Evolutionary conservation across 257 asterid species (phyloP), one percentile per base, ranked within the genome.

Genomic region (Misopates orontium): DNA sequence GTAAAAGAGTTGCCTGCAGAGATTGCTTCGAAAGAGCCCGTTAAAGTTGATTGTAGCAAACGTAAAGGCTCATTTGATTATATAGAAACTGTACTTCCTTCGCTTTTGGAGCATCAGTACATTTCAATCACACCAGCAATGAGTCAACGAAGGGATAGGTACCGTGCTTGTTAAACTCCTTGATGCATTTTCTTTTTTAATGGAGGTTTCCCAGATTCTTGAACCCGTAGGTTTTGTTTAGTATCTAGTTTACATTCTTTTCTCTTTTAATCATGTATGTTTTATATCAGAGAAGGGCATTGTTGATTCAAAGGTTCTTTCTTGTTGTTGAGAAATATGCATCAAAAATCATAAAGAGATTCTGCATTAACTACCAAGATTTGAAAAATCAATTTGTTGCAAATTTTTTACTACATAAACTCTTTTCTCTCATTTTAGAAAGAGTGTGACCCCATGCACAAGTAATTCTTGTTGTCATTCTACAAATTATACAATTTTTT

Each of bases 131-230:
- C 99, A 24, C 96, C 98, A 24, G 95, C 93, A 31, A 86, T 90
- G 98, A 90, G 99, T 78, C 99, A 94, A 77, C 81, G 99, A 73
- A 85, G 97, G 77, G 99, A 94, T 72, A 85, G 99, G 99, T 94
- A 80, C 51, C 24, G n/a, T 59, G 68, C 73, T 53, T 28, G 62
- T 54, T 4, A 39, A 41, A 49, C 50, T 59, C 70, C n/a, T 66
- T 25, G 52, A 10, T 47, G 28, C 42, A 13, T 5, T 17, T 22
- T 44, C 0, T 39, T 24, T 36, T 59, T 28, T 2, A 28, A 28
- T 36, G 11, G 8, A 36, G 8, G 11, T 36, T 19, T 45, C 51
- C 15, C 39, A 39, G 42, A 18, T 12, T 56, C 17, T 47, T 53
- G 17, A 60, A 22, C 60, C 36, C 60, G 56, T 41, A n/a, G 17